These are phyloP conservation scores for Magnusiomyces suaveolens DNA, from an alignment of 1,139 yeast genomes.

Conservation along the genomic window DNA sequence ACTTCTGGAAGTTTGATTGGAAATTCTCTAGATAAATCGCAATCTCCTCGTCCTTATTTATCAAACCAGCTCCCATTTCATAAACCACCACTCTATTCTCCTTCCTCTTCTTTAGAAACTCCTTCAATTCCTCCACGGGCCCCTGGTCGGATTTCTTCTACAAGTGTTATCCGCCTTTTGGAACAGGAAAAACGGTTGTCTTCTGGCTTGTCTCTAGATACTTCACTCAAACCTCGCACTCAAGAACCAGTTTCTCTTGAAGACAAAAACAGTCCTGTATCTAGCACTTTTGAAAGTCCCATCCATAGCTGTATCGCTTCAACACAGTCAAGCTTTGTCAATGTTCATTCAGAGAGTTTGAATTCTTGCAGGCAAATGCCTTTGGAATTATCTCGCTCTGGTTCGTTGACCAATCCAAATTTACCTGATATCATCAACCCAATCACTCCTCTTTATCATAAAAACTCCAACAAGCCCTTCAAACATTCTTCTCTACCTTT, in stretches of 20 bases:
- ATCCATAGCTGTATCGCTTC: not conserved
- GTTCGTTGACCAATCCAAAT: not conserved
- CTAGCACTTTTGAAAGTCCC: not conserved
- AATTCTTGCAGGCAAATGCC: not conserved
- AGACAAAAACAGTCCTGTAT: not conserved
- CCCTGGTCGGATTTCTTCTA: not conserved
- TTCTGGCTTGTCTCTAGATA: not conserved
- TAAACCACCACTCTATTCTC: not conserved
- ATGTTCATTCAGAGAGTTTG: not conserved
- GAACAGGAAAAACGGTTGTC: slow-evolving; percentile 5
- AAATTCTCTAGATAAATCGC: not conserved
- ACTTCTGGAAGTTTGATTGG: not conserved
- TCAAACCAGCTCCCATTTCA: not conserved
- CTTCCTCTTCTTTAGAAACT: not conserved
- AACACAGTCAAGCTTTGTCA: not conserved
- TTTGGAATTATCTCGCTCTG: not conserved
- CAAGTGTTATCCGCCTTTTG: not conserved
- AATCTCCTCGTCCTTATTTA: not conserved
- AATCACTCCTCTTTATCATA: not conserved
- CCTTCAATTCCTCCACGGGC: slow-evolving; percentile 6
- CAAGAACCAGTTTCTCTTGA: not conserved
- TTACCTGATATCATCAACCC: not conserved
- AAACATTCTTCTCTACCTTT: too few relatives aligned
- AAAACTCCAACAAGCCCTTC: too few relatives aligned
- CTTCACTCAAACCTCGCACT: not conserved